A percentile compares a stretch with the other conserved stretches of the same genome.
Evolutionary conservation across 2,329 filamentous ascomycete species (phyloP).

Genomic region (Acephala macrosclerotiorum): DNA sequence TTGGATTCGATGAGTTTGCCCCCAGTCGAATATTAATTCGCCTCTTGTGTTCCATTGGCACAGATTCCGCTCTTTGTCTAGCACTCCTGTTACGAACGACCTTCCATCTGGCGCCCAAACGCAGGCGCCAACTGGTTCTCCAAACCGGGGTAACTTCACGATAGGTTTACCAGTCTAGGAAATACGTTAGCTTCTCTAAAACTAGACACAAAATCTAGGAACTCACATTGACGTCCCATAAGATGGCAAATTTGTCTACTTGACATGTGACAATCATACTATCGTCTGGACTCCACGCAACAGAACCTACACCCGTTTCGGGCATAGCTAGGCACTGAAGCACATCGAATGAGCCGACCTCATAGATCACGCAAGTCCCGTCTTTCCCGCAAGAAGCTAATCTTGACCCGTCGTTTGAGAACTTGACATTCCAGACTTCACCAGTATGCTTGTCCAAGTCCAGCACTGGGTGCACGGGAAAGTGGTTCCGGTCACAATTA

Average conservation of each 20-base stretch:
- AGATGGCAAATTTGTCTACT: conserved; percentile 72
- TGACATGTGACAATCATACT: conserved; percentile 85
- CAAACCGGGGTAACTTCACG: conserved; percentile 71
- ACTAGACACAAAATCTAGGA: conserved; percentile 17
- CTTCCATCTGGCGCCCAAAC: conserved; percentile 85
- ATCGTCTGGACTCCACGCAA: conserved; percentile 94
- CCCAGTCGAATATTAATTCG: conserved; percentile 69
- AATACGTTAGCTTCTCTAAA: neutral
- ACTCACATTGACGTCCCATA: conserved; percentile 77
- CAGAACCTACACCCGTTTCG: conserved; percentile 74
- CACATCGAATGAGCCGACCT: conserved; percentile 73
- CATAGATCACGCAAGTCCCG: conserved; percentile 80
- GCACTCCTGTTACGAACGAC: conserved; percentile 80
- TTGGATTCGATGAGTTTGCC: conserved; percentile 76
- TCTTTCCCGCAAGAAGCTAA: conserved; percentile 85
- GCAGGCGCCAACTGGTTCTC: conserved; percentile 86
- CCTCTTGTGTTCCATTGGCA: conserved; percentile 75
- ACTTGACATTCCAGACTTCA: conserved; percentile 91
- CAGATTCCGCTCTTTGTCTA: conserved; percentile 72
- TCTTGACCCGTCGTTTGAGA: conserved; percentile 85
- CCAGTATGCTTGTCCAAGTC: conserved; percentile 77
- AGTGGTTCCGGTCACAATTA: conserved; percentile 78
- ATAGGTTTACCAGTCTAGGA: conserved; percentile 68
- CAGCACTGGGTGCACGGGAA: conserved; percentile 75
- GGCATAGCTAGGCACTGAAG: conserved; percentile 71